phyloP scores from a whole-genome alignment of 1,284 basidiomycete genomes.

The Apiotrichum mycotoxinovorans region DNA sequence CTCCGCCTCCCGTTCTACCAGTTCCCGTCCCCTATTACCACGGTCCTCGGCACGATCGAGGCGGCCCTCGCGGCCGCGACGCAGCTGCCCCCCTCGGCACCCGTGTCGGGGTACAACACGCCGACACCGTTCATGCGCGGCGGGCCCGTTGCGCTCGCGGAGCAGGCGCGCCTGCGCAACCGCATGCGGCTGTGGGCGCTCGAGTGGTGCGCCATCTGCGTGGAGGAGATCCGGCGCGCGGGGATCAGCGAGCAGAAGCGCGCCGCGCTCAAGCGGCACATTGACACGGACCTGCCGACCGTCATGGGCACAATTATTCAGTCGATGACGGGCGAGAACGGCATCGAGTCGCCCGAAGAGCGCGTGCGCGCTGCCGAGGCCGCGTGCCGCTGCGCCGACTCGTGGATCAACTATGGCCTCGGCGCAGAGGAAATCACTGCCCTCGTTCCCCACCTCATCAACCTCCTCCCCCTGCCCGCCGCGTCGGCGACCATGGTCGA shows the following conservation, averaged over 20 bases:
- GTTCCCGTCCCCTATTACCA: slow-evolving; percentile 39
- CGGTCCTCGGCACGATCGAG: slow-evolving; percentile 38
- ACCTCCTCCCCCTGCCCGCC: slow-evolving; percentile 57
- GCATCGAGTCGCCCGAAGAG: slow-evolving; percentile 23
- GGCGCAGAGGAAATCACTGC: slow-evolving; percentile 59
- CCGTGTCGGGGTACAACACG: slow-evolving; percentile 39
- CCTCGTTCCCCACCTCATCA: slow-evolving; percentile 53
- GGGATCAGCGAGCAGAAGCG: slow-evolving; percentile 70
- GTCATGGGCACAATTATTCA: slow-evolving; percentile 65
- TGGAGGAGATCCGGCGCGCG: slow-evolving; percentile 71
- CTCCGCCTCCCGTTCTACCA: slow-evolving; percentile 40
- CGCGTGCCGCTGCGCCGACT: slow-evolving; percentile 71
- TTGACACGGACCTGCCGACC: slow-evolving; percentile 59
- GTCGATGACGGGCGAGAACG: slow-evolving; percentile 50
- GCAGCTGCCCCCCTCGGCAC: slow-evolving; percentile 32
- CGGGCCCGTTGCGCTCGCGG: slow-evolving; percentile 3
- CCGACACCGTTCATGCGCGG: slow-evolving; percentile 50
- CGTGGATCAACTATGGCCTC: slow-evolving; percentile 68
- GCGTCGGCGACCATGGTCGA: slow-evolving; percentile 72
- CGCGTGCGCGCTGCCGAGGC: slow-evolving; percentile 59
- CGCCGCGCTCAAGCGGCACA: slow-evolving; percentile 33
- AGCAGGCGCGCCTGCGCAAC: slow-evolving; percentile 22
- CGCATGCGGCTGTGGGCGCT: slow-evolving; percentile 51
- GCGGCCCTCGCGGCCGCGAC: slow-evolving; percentile 32
- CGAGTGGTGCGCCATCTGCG: slow-evolving; percentile 76